phyloP scores from a whole-genome alignment of 1,284 basidiomycete species.

The Austroboletus rostrupii region DNA sequence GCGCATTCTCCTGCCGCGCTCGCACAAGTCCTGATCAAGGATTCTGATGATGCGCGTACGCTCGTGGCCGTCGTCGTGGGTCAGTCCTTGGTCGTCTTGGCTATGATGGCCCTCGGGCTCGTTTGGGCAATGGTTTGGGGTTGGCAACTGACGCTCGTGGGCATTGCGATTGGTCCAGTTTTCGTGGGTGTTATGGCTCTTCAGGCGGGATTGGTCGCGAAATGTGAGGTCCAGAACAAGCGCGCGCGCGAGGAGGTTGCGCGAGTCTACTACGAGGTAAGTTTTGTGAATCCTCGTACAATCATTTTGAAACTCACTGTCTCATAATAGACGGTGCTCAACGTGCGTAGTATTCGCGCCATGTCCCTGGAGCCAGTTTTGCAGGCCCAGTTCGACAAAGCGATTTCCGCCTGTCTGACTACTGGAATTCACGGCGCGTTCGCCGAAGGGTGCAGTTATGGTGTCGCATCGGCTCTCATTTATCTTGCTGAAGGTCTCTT shows the following conservation, averaged over 20 bases:
- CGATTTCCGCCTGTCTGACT: constrained; percentile 57
- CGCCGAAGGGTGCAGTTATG: constrained; percentile 80
- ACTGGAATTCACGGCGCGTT: constrained; percentile 78
- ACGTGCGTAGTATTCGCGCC: constrained; percentile 82
- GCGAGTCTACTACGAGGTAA: constrained; percentile 81
- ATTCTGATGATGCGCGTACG: constrained; percentile 84
- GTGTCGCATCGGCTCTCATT: constrained; percentile 77
- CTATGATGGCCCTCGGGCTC: constrained; percentile 83
- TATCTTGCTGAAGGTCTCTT: constrained; percentile 87
- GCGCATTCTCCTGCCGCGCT: constrained; percentile 63
- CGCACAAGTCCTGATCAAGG: constrained; percentile 84
- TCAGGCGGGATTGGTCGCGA: constrained; percentile 67
- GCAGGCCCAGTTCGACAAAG: constrained; percentile 60
- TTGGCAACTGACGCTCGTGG: constrained; percentile 93
- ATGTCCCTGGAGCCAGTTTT: constrained; percentile 88
- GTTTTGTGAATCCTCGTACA: constrained; percentile 20
- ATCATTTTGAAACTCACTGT: background rate
- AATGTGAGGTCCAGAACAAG: constrained; percentile 81
- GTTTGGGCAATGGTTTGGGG: constrained; percentile 85
- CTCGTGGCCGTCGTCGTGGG: constrained; percentile 75
- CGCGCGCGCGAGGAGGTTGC: constrained; percentile 79
- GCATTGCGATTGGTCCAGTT: constrained; percentile 82
- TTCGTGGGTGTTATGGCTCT: constrained; percentile 74
- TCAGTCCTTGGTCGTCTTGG: constrained; percentile 67
- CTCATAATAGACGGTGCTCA: constrained; percentile 62